Base-by-base conservation (phyloP, 2,329 filamentous ascomycete genomes). In the Fusarium sp. region DNA sequence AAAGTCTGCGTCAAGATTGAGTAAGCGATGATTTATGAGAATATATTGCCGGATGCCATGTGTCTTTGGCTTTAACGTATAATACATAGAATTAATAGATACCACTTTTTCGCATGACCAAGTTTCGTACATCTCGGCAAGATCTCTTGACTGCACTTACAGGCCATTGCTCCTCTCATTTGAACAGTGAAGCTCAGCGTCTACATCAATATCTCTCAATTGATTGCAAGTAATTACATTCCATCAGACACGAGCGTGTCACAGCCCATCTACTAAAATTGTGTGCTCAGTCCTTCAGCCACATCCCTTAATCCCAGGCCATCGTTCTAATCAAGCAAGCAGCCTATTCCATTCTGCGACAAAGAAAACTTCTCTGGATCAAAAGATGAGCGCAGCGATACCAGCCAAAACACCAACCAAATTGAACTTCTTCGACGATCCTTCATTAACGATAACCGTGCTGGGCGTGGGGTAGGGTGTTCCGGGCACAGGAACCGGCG, bases 1-100 rank as follows among this genome's bases (percentile, higher is more conserved):
- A 86, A 86, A 72, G 81, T 85, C 26, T 76, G 75, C 39, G 69
- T 82, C 54, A 72, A 80, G 67, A 79, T 83, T 66, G 74, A 77
- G 13, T 81, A 71, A 72, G 56, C 55, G 38, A 66, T 38, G 41
- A 63, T 38, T 66, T 38, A 57, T 45, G 64, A 56, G 7, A 60
- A 58, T 31, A 48, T 26, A 24, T 36, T 42, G 36, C 51, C 12
- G 15, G 22, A 7, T 14, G 4, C 18, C 5, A 38, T 20, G 7
- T 7, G 51, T 36, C 26, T 39, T 5, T n/a, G 51, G 58, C 41
- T 39, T 57, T 54, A 18, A 70, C 22, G 14, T 35, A 63, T 48
- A 41, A 31, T 66, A 41, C 14, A 54, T 57, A 69, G 3, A 31
- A 61, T 35, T 64, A 70, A 70, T 70, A 54, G 67, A 70, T 70